These are phyloP conservation scores for Fraxinus latifolia DNA, from an alignment of 305 asterid genomes.

Conservation along the genomic window DNA sequence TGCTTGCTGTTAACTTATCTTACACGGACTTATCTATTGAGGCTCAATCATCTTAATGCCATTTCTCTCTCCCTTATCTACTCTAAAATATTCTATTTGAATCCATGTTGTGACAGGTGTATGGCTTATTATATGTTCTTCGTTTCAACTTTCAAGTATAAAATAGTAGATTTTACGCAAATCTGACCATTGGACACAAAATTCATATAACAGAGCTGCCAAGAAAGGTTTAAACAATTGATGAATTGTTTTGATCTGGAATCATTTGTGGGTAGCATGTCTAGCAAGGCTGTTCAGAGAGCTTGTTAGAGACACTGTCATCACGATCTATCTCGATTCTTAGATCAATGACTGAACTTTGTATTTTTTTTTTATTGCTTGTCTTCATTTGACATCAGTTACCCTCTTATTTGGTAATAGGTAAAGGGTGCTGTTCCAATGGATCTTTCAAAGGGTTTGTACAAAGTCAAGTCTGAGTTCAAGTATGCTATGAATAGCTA, in stretches of 20 bases:
- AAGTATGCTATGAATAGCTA: conserved; percentile 73
- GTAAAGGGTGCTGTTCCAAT: conserved; percentile 62
- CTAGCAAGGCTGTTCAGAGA: neutral
- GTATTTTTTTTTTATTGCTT: neutral
- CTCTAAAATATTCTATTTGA: neutral
- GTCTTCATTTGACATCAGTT: conserved; percentile 6
- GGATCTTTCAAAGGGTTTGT: conserved; percentile 46
- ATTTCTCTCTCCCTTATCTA: neutral
- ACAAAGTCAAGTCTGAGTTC: conserved; percentile 78
- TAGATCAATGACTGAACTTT: neutral
- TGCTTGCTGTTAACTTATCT: conserved; percentile 16
- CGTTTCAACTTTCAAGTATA: neutral
- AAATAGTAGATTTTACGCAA: neutral
- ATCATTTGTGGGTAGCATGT: neutral
- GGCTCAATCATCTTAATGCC: neutral
- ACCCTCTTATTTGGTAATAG: conserved; percentile 40
- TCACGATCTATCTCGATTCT: neutral
- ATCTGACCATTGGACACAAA: neutral
- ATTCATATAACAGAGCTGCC: neutral
- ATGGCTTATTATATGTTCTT: neutral
- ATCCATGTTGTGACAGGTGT: neutral
- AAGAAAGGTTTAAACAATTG: neutral
- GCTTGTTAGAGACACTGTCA: neutral
- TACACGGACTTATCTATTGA: neutral
- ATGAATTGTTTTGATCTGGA: neutral